These are phyloP conservation scores for Jaminaea rosea DNA, from an alignment of 1,284 basidiomycete species.

Conservation along the genomic window DNA sequence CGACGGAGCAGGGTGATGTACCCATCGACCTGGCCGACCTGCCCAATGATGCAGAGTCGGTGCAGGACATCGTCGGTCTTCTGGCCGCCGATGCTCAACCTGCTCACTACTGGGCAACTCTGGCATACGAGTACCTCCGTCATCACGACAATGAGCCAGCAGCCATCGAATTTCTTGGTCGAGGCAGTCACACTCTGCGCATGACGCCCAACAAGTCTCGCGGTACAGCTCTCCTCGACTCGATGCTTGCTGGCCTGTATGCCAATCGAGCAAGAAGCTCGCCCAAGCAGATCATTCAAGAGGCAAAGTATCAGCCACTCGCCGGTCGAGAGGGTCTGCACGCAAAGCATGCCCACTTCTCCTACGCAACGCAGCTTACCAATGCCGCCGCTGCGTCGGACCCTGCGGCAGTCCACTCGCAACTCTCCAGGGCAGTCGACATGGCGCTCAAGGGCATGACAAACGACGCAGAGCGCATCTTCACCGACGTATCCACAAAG, in stretches of 20 bases:
- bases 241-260: slow-evolving; percentile 27
- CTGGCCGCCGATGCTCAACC: not conserved
- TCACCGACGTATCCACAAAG: slow-evolving; percentile 21
- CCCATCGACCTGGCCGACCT: slow-evolving; percentile 2
- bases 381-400: slow-evolving; percentile 18
- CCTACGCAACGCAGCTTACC: slow-evolving; percentile 12
- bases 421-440: slow-evolving; percentile 23
- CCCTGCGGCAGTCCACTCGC: slow-evolving; percentile 23
- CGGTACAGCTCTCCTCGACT: slow-evolving; percentile 11
- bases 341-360: slow-evolving; percentile 25
- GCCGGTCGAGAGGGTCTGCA: slow-evolving; percentile 5
- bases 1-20: not conserved
- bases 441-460: slow-evolving; percentile 27
- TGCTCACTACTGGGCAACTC: slow-evolving; percentile 1
- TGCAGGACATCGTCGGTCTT: not conserved
- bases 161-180: not conserved
- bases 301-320: slow-evolving; percentile 35
- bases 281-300: slow-evolving; percentile 34
- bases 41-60: not conserved
- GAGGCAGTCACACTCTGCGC: not conserved
- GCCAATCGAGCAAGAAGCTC: slow-evolving; percentile 23
- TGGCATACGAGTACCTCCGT: not conserved
- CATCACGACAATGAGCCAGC: not conserved
- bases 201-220: not conserved
- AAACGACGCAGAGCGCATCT: slow-evolving; percentile 19